Evolutionary conservation across 257 asterid genomes (phyloP).

Genomic region (Penstemon davidsonii): DNA sequence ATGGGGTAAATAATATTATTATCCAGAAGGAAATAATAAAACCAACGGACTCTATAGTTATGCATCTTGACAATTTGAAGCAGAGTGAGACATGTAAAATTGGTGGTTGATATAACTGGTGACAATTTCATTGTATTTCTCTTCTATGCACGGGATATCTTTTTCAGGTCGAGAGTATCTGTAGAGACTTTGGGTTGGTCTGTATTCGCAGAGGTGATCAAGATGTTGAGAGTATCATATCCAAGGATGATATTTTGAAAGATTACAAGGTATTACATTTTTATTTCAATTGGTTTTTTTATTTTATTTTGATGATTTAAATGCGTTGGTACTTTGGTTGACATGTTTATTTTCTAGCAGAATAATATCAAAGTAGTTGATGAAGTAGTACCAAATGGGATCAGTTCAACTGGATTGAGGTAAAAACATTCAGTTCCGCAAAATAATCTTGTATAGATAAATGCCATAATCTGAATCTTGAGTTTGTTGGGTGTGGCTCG

Average conservation of each 20-base stretch:
- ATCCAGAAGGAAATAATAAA: background rate
- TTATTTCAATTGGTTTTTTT: too few species aligned
- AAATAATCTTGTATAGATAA: background rate
- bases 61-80: background rate
- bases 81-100: slow-evolving; percentile 6
- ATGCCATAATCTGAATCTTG: background rate
- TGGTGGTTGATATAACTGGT: background rate
- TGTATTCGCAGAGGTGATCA: slow-evolving; percentile 79
- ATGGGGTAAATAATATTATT: background rate
- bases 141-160: background rate
- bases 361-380: slow-evolving; percentile 56
- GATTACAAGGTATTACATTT: slow-evolving; percentile 50
- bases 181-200: slow-evolving; percentile 83
- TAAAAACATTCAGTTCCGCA: slow-evolving; percentile 21
- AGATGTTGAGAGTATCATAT: slow-evolving; percentile 62
- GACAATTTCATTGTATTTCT: background rate
- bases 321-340: background rate
- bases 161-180: slow-evolving; percentile 62
- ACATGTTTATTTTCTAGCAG: slow-evolving; percentile 33
- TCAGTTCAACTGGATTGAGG: slow-evolving; percentile 86
- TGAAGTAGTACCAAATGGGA: slow-evolving; percentile 73
- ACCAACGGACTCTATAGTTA: background rate
- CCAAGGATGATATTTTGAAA: slow-evolving; percentile 61
- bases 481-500: background rate
- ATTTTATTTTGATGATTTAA: background rate